A percentile compares a stretch with the other conserved stretches of the same genome.
phyloP scores from a whole-genome alignment of 2,329 filamentous ascomycete genomes.

The Alternaria brassicae region DNA sequence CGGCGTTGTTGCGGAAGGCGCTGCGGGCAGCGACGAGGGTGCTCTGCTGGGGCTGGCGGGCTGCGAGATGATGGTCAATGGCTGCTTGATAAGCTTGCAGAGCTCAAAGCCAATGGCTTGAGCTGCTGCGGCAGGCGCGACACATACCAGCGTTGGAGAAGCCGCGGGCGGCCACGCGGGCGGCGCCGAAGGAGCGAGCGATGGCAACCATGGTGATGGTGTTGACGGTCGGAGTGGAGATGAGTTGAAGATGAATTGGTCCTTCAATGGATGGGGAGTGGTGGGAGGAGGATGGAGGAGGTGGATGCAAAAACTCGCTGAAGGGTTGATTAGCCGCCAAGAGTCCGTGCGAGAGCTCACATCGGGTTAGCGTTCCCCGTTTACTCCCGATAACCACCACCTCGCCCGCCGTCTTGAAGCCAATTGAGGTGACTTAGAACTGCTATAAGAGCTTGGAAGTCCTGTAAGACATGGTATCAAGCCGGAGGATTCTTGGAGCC shows the following conservation, averaged over 20 bases:
- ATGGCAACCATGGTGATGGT: constrained; percentile 52
- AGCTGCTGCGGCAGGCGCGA: constrained; percentile 46
- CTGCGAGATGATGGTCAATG: constrained; percentile 46
- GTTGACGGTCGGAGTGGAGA: constrained; percentile 48
- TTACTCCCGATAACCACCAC: constrained; percentile 16
- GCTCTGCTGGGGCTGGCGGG: constrained; percentile 47
- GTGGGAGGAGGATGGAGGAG: constrained; percentile 37
- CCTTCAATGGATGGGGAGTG: constrained; percentile 44
- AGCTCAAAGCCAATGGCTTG: constrained; percentile 39
- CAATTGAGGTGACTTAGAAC: neutral
- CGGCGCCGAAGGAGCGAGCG: constrained; percentile 50
- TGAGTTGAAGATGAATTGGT: constrained; percentile 50
- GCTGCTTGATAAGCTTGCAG: constrained; percentile 32
- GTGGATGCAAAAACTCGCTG: constrained; percentile 30
- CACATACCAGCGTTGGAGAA: constrained; percentile 50
- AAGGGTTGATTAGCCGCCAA: constrained; percentile 30
- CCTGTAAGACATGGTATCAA: neutral
- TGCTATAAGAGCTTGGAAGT: neutral
- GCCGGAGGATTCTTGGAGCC: neutral
- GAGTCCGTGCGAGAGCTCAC: constrained; percentile 26
- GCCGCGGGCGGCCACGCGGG: constrained; percentile 51
- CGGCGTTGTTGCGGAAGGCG: constrained; percentile 52
- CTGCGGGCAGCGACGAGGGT: constrained; percentile 50
- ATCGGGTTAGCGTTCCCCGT: constrained; percentile 24
- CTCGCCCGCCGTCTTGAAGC: constrained; percentile 1